phyloP scores from a whole-genome alignment of 176 grass and related monocot species.

The Oryza meyeriana region DNA sequence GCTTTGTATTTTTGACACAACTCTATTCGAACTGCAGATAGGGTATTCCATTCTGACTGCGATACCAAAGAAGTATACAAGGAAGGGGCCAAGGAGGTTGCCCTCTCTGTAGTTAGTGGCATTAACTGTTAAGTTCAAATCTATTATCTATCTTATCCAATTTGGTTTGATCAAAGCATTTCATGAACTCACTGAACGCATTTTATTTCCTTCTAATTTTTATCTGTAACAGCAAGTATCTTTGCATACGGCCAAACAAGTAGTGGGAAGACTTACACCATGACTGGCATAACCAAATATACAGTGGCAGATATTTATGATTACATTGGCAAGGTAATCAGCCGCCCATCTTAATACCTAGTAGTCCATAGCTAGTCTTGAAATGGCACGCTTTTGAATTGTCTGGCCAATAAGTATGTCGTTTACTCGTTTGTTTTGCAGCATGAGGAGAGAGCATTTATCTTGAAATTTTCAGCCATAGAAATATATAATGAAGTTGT shows the following conservation, averaged over 20 bases:
- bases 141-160: background rate
- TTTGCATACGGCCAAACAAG: conserved; percentile 99
- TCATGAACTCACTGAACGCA: conserved; percentile 7
- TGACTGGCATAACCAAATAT: conserved; percentile 90
- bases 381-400: background rate
- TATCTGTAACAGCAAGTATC: conserved; percentile 64
- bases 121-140: conserved; percentile 81
- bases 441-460: conserved; percentile 95
- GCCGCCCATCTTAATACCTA: background rate
- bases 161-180: conserved; percentile 7
- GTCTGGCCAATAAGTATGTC: background rate
- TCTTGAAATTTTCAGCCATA: conserved; percentile 91
- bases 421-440: conserved; percentile 34
- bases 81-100: conserved; percentile 77
- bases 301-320: conserved; percentile 92
- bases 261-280: conserved; percentile 98
- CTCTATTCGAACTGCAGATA: conserved; percentile 53
- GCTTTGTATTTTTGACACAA: conserved; percentile 24
- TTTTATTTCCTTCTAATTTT: conserved; percentile 1
- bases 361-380: background rate
- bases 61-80: conserved; percentile 80
- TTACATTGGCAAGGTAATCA: conserved; percentile 79
- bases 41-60: conserved; percentile 72
- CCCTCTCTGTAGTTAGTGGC: conserved; percentile 91
- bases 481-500: conserved; percentile 97